Base-by-base conservation (phyloP, 2,329 filamentous ascomycete genomes). In the Exophiala bonariae region DNA sequence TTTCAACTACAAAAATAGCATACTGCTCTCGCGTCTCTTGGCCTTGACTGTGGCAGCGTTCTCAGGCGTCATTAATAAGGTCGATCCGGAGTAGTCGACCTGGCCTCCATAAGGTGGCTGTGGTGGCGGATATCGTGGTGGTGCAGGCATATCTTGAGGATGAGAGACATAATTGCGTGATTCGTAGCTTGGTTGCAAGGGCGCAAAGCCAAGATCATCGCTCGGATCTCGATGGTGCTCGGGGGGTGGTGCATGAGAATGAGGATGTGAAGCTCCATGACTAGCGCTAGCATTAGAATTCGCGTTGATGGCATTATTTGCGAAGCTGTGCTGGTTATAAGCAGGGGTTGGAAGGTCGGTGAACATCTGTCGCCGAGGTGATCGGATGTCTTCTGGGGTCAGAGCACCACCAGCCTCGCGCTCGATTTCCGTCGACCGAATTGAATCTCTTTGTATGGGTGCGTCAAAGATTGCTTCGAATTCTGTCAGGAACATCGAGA, bases 401-500 rank as follows among this genome's bases (percentile, higher is more conserved):
- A 52, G 35, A 13, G 51, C 38, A 2, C 44, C 43, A 11, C 56
- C 68, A 11, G n/a, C n/a, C 63, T 13, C 65, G 64, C 36, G 63
- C 64, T 77, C 66, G 57, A 54, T 36, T n/a, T 57, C 52, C n/a
- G 39, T 40, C 37, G 48, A 50, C 3, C 19, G 46, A 9, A 47
- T 26, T 3, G 40, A 41, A 1, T 46, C 42, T 18, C 36, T 10
- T 10, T 52, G 57, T 85, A 60, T 26, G 0, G 86, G 79, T 14
- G 81, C 75, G 16, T 86, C 86, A 63, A 97, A 99, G 38, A 99
- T 92, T 33, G 79, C 80, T 54, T 87, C 80, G 63, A 89, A 96
- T 61, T 97, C 91, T 55, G 93, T 91, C 48, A 99, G 77, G 67
- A 99, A 93, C 66, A 95, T 80, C 3, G 91, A 90, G 65, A 99